Evolutionary conservation across 2,329 filamentous ascomycete species (phyloP), one percentile per base, ranked within the genome.

Genomic region (Ophiosphaerella korrae): DNA sequence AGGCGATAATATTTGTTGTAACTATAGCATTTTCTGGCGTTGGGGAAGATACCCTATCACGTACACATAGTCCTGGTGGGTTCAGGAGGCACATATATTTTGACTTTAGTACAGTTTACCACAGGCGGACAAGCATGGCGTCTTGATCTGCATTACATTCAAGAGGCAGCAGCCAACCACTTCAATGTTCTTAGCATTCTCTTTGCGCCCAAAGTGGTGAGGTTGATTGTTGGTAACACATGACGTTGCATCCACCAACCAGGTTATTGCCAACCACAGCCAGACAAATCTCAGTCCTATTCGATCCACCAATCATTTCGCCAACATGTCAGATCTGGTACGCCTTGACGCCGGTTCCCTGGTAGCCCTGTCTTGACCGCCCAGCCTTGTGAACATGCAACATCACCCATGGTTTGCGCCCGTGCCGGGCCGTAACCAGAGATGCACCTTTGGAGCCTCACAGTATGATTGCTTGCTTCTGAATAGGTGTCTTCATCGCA

Each of bases 41-140:
- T 60, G 45, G 39, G 47, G 43, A 47, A 46, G 60, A 65, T 65
- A 65, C 62, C 62, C 62, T 51, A 23, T 31, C 48, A 52, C 34
- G 41, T 48, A 54, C 41, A 45, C 32, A 45, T 43, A 11, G 14
- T 32, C 13, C 33, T 3, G 29, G 12, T 47, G 13, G 35, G 43
- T 21, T 14, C 35, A 26, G 14, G 24, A 29, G 35, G 16, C 26
- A 21, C 24, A 41, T 21, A 41, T 23, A 35, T 32, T 34, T 34
- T 34, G 5, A 26, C 3, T 11, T 9, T 24, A 18, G 12, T 9
- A 26, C 29, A 14, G 8, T 29, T 44, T n/a, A 37, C 16, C 13
- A 13, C 11, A 29, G 12, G 12, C 29, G 3, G 7, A 14, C n/a
- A 36, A n/a, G n/a, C 12, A 9, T 18, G n/a, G 8, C 18, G 5